Percentiles rank a stretch among this genome's conserved stretches.
Conservation (phyloP, 164 flowering plant genomes). For the Vitis labrusca region DNA sequence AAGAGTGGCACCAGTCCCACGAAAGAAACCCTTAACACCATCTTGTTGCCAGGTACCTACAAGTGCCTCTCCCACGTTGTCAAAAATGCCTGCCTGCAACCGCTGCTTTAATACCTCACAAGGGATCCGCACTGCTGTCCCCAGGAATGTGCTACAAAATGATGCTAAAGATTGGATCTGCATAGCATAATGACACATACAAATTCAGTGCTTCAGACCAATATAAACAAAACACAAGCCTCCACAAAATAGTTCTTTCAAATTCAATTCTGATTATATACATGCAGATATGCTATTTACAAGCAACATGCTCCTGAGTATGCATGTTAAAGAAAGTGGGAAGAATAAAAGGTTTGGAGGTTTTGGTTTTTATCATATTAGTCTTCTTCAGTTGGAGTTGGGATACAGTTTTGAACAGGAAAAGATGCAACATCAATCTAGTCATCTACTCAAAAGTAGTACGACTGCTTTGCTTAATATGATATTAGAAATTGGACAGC, state of each 20-base stretch:
- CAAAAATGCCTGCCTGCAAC: conserved; percentile 89
- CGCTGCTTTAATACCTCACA: conserved; percentile 97
- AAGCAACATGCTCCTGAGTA: no score
- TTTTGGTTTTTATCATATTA: no score
- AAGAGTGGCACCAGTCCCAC: conserved; percentile 98
- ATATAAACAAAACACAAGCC: neutral
- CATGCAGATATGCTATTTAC: no score
- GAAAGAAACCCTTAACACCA: conserved; percentile 92
- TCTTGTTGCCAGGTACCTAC: conserved; percentile 87
- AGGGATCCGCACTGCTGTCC: conserved; percentile 95
- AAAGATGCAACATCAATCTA: no score
- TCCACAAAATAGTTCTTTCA: neutral
- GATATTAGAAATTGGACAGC: neutral
- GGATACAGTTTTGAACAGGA: no score
- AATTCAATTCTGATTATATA: no score
- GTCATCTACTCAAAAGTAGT: neutral
- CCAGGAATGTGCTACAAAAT: conserved; percentile 91
- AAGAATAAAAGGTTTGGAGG: no score
- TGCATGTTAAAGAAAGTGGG: no score
- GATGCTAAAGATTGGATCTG: conserved; percentile 94
- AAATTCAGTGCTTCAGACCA: neutral
- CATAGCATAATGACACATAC: conserved; percentile 6
- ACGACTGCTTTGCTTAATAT: neutral
- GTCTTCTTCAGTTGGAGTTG: no score
- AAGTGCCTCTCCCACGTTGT: conserved; percentile 95